Evolutionary conservation across 2,329 filamentous ascomycete species (phyloP).

Genomic region (Pseudogymnoascus pannorum): DNA sequence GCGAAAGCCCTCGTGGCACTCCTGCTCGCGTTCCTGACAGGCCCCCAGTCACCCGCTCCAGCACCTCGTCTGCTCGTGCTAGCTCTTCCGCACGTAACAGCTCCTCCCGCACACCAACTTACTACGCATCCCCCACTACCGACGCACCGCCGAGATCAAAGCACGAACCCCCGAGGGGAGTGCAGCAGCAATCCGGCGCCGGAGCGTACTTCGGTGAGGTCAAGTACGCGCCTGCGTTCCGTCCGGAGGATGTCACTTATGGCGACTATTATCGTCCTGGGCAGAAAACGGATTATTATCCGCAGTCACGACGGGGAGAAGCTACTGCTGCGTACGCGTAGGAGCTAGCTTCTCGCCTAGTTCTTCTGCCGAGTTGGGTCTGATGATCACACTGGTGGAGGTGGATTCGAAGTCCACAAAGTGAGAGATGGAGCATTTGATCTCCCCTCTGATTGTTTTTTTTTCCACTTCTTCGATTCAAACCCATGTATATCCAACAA

Average conservation of each 20-base stretch:
- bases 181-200: neutral
- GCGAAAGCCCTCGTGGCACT: conserved; percentile 18
- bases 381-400: neutral
- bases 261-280: conserved; percentile 6
- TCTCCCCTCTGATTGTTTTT: neutral
- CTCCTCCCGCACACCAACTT: neutral
- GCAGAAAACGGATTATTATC: neutral
- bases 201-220: conserved; percentile 6
- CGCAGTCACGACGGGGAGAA: neutral
- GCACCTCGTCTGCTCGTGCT: neutral
- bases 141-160: neutral
- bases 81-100: neutral
- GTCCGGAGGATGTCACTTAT: conserved; percentile 2
- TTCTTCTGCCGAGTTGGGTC: neutral
- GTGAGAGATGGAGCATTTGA: neutral
- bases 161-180: neutral
- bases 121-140: neutral
- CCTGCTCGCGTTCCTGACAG: conserved; percentile 15
- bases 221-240: conserved; percentile 1
- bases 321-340: neutral
- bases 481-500: conserved; percentile 8
- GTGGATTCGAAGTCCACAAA: neutral
- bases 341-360: neutral
- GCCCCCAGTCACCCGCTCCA: conserved; percentile 14
- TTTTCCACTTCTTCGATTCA: conserved; percentile 4